Percentiles rank a stretch among this genome's conserved stretches.
Evolutionary conservation across 1,284 basidiomycete genomes (phyloP).

Genomic region (Mixia osmundae): DNA sequence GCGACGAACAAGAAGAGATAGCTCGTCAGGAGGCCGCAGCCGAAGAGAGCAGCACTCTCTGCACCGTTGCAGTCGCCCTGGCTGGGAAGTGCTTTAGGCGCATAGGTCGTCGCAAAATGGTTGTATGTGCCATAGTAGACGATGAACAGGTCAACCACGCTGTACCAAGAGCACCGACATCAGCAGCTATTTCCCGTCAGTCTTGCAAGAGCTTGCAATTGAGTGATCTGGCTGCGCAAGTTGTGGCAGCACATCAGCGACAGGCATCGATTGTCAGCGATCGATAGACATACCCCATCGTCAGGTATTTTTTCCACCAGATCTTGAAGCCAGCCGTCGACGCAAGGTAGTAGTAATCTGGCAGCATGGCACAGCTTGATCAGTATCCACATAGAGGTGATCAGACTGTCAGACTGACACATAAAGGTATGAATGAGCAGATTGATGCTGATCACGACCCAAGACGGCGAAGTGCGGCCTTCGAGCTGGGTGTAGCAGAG

Average conservation of each 20-base stretch:
- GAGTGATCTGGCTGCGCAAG: no score
- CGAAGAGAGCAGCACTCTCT: conserved; percentile 67
- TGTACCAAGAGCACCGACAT: conserved; percentile 1
- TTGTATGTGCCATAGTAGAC: no score
- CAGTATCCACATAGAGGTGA: no score
- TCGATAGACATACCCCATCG: no score
- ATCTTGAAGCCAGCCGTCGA: conserved; percentile 84
- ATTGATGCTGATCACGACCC: conserved; percentile 87
- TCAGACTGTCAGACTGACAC: conserved; percentile 26
- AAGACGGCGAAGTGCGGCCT: conserved; percentile 78
- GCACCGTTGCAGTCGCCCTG: conserved; percentile 66
- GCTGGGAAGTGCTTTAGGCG: conserved; percentile 33
- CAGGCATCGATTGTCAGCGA: no score
- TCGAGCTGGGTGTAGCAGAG: conserved; percentile 86
- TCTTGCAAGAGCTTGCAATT: no score
- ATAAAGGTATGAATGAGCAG: conserved; percentile 84
- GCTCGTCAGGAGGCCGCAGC: conserved; percentile 62
- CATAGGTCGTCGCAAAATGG: conserved; percentile 48
- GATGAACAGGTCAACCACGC: conserved; percentile 3
- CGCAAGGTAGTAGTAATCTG: conserved; percentile 93
- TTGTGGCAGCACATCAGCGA: no score
- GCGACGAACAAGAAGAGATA: conserved; percentile 60
- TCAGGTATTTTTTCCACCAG: conserved; percentile 98
- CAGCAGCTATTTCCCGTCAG: background rate
- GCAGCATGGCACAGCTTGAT: conserved; percentile 3